Conservation (phyloP, 140 eudicot species). For the Cichorium intybus region DNA sequence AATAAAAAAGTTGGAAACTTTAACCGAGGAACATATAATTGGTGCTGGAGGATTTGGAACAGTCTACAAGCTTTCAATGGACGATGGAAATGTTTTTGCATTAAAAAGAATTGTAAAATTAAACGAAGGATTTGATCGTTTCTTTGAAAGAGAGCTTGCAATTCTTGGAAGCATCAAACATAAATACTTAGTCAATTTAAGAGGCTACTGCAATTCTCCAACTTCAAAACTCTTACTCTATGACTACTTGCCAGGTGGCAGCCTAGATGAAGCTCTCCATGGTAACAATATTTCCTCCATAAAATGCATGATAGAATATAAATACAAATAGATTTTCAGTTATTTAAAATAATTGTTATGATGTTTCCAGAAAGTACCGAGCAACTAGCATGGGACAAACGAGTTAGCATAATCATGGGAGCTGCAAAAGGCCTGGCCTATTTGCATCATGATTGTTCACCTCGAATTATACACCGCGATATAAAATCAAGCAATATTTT, state of each 20-base stretch:
- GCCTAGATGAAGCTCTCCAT: constrained; percentile 93
- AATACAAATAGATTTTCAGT: not conserved
- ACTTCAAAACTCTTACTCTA: constrained; percentile 83
- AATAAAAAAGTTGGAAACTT: constrained; percentile 75
- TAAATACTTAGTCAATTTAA: constrained; percentile 80
- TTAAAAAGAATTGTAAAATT: constrained; percentile 81
- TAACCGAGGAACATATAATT: constrained; percentile 83
- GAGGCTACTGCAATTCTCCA: constrained; percentile 98
- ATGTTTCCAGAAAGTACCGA: constrained; percentile 58
- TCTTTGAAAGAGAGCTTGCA: constrained; percentile 90
- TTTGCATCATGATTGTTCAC: constrained; percentile 98
- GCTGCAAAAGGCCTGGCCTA: constrained; percentile 97
- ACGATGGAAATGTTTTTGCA: constrained; percentile 91
- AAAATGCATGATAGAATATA: too few relatives aligned
- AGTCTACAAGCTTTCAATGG: constrained; percentile 93
- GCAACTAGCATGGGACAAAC: constrained; percentile 82
- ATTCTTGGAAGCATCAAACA: constrained; percentile 97
- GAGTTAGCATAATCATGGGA: constrained; percentile 82
- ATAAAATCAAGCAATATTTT: constrained; percentile 97
- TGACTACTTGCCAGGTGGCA: constrained; percentile 89
- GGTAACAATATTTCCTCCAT: constrained; percentile 63
- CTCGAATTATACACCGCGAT: constrained; percentile 93
- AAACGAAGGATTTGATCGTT: constrained; percentile 94
- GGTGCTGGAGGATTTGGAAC: constrained; percentile 97
- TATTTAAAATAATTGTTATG: constrained; percentile 1